phyloP scores from a whole-genome alignment of 2,329 filamentous ascomycete species.

The Ceratocystiopsis brevicomis region DNA sequence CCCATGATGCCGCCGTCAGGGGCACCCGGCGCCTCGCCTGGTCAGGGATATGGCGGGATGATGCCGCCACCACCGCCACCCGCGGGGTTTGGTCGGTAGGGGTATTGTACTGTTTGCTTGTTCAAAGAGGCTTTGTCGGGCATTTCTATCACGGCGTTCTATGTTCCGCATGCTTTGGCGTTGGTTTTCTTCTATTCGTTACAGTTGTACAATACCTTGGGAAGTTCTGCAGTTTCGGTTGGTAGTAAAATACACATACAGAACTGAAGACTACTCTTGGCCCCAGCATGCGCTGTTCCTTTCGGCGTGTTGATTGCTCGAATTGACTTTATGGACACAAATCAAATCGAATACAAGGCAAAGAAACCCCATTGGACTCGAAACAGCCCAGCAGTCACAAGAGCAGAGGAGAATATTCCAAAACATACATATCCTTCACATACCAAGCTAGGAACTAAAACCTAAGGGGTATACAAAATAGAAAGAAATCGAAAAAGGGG shows the following conservation, averaged over 20 bases:
- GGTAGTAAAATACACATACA: background rate
- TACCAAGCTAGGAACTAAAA: conserved; percentile 5
- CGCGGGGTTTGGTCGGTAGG: conserved; percentile 12
- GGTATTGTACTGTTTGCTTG: background rate
- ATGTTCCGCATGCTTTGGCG: background rate
- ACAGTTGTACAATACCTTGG: background rate
- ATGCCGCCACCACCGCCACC: conserved; percentile 9
- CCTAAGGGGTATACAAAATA: conserved; percentile 12
- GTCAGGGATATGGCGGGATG: conserved; percentile 1
- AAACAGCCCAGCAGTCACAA: no score
- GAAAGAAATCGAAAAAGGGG: background rate
- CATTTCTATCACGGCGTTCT: conserved; percentile 2
- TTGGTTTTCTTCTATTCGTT: background rate
- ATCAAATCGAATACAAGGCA: no score
- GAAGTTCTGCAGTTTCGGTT: no score
- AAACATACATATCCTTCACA: conserved; percentile 4
- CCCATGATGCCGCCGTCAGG: conserved; percentile 2
- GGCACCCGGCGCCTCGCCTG: conserved; percentile 1
- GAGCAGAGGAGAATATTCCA: conserved; percentile 1
- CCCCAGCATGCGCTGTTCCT: no score
- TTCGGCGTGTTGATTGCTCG: no score
- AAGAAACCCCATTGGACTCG: no score
- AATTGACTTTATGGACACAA: no score
- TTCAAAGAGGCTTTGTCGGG: background rate
- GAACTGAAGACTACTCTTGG: no score